Evolutionary conservation across 495 filamentous ascomycete genomes (phyloP).

Genomic region (Staphylotrichum longicolle): DNA sequence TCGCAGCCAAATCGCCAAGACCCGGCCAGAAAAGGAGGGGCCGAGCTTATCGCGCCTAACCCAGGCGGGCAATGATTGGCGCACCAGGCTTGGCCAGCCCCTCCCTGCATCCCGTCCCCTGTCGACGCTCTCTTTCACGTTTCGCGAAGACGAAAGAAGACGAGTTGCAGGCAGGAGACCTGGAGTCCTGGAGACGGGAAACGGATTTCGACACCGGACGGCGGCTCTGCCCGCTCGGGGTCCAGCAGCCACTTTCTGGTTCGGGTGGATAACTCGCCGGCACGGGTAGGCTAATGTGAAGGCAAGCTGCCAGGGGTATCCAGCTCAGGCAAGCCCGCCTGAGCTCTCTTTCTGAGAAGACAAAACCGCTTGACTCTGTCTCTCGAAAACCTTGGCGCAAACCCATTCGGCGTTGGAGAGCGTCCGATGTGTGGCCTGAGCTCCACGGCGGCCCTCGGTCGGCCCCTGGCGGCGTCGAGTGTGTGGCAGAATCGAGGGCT

Average conservation of each 20-base stretch:
- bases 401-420: not conserved
- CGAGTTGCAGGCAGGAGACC: too few species aligned
- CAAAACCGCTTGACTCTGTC: too few species aligned
- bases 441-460: not conserved
- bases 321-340: not conserved
- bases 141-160: not conserved
- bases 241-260: not conserved
- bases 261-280: not conserved
- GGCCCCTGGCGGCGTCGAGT: not conserved
- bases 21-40: conserved; percentile 15
- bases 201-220: not conserved
- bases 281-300: not conserved
- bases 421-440: not conserved
- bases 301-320: not conserved
- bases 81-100: not conserved
- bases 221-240: conserved; percentile 13
- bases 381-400: too few species aligned
- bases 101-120: conserved; percentile 4
- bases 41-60: conserved; percentile 27
- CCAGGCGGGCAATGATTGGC: conserved; percentile 20
- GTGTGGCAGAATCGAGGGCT: not conserved
- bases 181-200: not conserved
- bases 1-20: conserved; percentile 30
- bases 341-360: not conserved
- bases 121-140: not conserved